phyloP scores from a whole-genome alignment of 1,139 yeast species.

The Keqinozyma sinolaborantium region DNA sequence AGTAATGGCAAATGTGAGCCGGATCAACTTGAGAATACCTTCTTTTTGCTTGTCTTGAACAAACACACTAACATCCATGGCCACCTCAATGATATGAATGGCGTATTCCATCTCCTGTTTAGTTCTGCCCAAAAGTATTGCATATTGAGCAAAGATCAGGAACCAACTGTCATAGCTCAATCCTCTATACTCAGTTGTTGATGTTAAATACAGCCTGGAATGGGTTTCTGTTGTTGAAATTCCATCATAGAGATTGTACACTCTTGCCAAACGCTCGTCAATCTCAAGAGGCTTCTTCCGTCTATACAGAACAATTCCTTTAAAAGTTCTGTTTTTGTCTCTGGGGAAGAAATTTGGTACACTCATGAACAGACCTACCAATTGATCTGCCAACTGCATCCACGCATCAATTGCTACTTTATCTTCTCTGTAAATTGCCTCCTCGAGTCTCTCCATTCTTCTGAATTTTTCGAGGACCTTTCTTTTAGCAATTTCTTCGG shows the following conservation, averaged over 20 bases:
- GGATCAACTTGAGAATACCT: slow-evolving; percentile 58
- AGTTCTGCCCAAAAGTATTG: slow-evolving; percentile 59
- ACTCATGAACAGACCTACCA: slow-evolving; percentile 76
- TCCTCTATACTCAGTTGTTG: slow-evolving; percentile 65
- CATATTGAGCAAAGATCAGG: slow-evolving; percentile 72
- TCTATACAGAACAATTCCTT: slow-evolving; percentile 62
- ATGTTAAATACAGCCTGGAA: slow-evolving; percentile 37
- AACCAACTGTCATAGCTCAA: slow-evolving; percentile 81
- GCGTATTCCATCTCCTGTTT: slow-evolving; percentile 67
- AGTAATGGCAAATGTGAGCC: slow-evolving; percentile 60
- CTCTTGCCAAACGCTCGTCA: slow-evolving; percentile 68
- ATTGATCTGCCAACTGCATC: slow-evolving; percentile 80
- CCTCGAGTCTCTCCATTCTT: slow-evolving; percentile 57
- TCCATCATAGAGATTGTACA: slow-evolving; percentile 66
- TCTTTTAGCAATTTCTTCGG: slow-evolving; percentile 56
- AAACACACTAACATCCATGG: slow-evolving; percentile 75
- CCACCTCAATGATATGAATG: slow-evolving; percentile 64
- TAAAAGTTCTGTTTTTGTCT: slow-evolving; percentile 66
- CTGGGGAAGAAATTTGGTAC: slow-evolving; percentile 76
- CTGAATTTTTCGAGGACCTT: slow-evolving; percentile 64
- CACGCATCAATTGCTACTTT: slow-evolving; percentile 68
- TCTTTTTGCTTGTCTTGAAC: slow-evolving; percentile 55
- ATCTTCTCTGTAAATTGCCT: slow-evolving; percentile 52
- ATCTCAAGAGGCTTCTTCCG: slow-evolving; percentile 60
- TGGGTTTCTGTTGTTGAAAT: slow-evolving; percentile 38